Conservation (phyloP, 768 basidiomycete genomes). For the Russula earlei region DNA sequence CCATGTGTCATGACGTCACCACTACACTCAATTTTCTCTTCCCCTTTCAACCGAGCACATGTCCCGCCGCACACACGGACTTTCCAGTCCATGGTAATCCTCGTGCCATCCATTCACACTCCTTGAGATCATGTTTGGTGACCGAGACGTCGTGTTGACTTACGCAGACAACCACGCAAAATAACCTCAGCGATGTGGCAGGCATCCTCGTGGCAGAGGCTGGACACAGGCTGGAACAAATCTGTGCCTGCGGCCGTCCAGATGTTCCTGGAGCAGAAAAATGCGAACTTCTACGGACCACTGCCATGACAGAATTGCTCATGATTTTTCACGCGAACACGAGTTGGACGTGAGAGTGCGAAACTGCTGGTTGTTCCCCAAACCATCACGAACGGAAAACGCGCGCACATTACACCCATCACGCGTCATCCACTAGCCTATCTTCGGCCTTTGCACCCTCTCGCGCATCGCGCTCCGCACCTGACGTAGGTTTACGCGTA, state of each 20-base stretch:
- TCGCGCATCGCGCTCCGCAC: slow-evolving; percentile 28
- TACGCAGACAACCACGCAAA: background rate
- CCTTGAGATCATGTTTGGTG: background rate
- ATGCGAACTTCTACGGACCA: background rate
- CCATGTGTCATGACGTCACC: slow-evolving; percentile 17
- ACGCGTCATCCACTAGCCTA: slow-evolving; percentile 52
- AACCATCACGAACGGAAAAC: slow-evolving; percentile 23
- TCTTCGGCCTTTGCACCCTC: slow-evolving; percentile 37
- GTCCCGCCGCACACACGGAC: background rate
- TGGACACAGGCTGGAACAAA: slow-evolving; percentile 5
- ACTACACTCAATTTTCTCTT: slow-evolving; percentile 7
- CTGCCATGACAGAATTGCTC: slow-evolving; percentile 2
- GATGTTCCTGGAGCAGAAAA: background rate
- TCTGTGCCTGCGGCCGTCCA: background rate
- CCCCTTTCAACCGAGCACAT: background rate
- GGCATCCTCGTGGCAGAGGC: slow-evolving; percentile 3
- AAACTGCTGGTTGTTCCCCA: slow-evolving; percentile 8
- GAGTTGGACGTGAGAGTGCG: background rate
- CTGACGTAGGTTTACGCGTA: slow-evolving; percentile 50
- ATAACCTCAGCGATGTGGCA: background rate
- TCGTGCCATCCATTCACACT: background rate
- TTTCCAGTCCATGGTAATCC: slow-evolving; percentile 3
- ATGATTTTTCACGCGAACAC: slow-evolving; percentile 8
- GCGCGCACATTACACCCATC: background rate
- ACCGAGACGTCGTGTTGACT: background rate